A percentile compares a stretch with the other conserved stretches of the same genome.
Evolutionary conservation across 495 filamentous ascomycete genomes (phyloP).

Genomic region (Staphylotrichum tortipilum): DNA sequence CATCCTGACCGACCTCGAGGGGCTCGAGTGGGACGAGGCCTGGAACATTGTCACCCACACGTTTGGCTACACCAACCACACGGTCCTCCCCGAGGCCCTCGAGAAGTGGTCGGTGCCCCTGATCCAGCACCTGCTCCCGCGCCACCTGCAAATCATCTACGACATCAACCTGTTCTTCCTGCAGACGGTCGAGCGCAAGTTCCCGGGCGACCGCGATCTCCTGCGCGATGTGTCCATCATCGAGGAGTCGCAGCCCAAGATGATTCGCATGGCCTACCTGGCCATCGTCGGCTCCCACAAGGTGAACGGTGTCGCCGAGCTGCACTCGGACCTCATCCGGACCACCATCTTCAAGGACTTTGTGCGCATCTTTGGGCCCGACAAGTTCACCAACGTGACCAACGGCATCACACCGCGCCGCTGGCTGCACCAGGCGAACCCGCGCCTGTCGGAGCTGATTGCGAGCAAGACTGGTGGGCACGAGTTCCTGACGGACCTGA

Average conservation of each 20-base stretch:
- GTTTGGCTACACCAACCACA: conserved; percentile 97
- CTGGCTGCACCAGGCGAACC: conserved; percentile 98
- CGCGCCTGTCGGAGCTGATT: conserved; percentile 82
- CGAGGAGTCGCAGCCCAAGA: conserved; percentile 94
- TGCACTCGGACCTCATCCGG: conserved; percentile 94
- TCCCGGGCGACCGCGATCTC: conserved; percentile 82
- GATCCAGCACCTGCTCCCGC: conserved; percentile 83
- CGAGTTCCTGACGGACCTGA: conserved; percentile 81
- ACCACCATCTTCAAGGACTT: conserved; percentile 99
- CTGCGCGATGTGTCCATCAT: conserved; percentile 85
- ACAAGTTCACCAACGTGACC: conserved; percentile 98
- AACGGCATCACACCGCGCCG: conserved; percentile 93
- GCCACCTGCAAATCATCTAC: conserved; percentile 96
- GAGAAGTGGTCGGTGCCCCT: conserved; percentile 98
- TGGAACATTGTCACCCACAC: conserved; percentile 66
- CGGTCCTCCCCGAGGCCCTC: conserved; percentile 88
- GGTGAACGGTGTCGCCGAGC: conserved; percentile 94
- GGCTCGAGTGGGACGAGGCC: conserved; percentile 86
- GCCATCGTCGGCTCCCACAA: conserved; percentile 97
- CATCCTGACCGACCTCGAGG: conserved; percentile 82
- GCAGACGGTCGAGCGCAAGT: conserved; percentile 76
- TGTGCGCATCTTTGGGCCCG: conserved; percentile 81
- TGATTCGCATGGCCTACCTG: conserved; percentile 92
- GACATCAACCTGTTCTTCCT: conserved; percentile 95
- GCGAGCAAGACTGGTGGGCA: conserved; percentile 76